These are phyloP conservation scores for Phytopythium sindhum DNA, from an alignment of 352 stramenopile species.

Conservation along the genomic window DNA sequence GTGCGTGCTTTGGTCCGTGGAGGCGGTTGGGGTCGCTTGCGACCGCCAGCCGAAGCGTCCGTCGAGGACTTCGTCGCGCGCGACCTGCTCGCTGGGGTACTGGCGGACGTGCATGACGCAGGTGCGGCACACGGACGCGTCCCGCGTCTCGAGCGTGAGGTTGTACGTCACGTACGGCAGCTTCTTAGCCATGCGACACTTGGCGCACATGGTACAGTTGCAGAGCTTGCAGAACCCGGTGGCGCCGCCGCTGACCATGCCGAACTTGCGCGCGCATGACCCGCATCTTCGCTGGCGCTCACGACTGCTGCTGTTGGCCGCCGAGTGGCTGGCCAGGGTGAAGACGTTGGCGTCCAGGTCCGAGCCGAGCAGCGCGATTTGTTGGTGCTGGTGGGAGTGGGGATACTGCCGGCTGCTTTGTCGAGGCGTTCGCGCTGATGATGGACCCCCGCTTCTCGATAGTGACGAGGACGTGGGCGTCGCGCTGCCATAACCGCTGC, in stretches of 20 bases:
- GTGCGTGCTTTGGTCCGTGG: neutral
- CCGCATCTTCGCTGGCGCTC: constrained; percentile 19
- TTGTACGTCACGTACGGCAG: constrained; percentile 28
- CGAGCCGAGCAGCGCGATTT: constrained; percentile 4
- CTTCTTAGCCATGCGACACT: constrained; percentile 34
- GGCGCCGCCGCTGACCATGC: constrained; percentile 20
- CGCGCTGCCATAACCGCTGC: neutral
- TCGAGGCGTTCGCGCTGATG: neutral
- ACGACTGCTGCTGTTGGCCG: neutral
- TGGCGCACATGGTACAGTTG: constrained; percentile 32
- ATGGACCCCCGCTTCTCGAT: neutral
- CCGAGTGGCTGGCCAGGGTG: neutral
- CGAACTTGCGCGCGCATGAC: constrained; percentile 28
- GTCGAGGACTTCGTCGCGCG: constrained; percentile 23
- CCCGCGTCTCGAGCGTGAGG: constrained; percentile 22
- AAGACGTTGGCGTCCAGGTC: neutral
- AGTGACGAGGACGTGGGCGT: neutral
- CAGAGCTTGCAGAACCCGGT: constrained; percentile 30
- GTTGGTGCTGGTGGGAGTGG: constrained; percentile 2
- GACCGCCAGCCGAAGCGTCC: constrained; percentile 14
- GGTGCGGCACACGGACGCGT: constrained; percentile 28
- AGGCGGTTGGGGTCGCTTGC: neutral
- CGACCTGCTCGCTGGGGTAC: constrained; percentile 18
- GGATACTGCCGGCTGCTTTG: neutral
- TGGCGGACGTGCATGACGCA: constrained; percentile 28